Base-by-base conservation (phyloP, 495 filamentous ascomycete genomes). In the Talaromyces borbonicus region DNA sequence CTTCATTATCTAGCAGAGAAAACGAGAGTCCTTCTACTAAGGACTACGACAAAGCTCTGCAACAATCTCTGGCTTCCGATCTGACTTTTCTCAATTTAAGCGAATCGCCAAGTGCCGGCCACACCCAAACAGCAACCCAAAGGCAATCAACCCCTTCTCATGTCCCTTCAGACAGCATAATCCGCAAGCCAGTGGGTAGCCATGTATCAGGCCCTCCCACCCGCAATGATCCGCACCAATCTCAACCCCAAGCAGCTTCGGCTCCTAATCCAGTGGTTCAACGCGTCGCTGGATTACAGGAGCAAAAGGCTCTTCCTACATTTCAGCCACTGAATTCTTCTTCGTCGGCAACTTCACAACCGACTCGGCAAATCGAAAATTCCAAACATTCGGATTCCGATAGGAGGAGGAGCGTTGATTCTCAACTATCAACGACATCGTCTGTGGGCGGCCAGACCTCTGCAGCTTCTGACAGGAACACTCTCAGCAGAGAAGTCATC, bases 401-500 rank as follows among this genome's bases (percentile, higher is more conserved):
- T 1, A 20, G 19, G 6, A 46, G 20, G 11, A 32, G 20, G 29
- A 35, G 30, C 33, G 6, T 29, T 23, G 25, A 48, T 15, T 45
- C 30, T 0, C 47, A 41, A 22, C 18, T 43, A 38, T 33, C 29
- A 31, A 24, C 31, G 19, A 38, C 35, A 22, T 38, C 35, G n/a
- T 15, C 35, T 4, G 19, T 15, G 8, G 16, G 35, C 22, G 16
- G 27, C 5, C 37, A 6, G 6, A 26, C 25, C 1, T 16, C 36
- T 8, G 9, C 36, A 5, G 18, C 47, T 7, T 31, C 29, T 4
- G 66, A 75, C 42, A 52, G 73, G 19, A 80, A 77, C 2, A 84
- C 87, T 7, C 73, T 94, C 0, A 80, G 78, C 56, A 78, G 85
- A 48, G 29, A 33, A 16, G 88, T 98, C 35, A 82, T 98, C 43